A percentile compares a stretch with the other conserved stretches of the same genome.
phyloP scores from a whole-genome alignment of 495 filamentous ascomycete genomes.

The Xylaria flabelliformis region DNA sequence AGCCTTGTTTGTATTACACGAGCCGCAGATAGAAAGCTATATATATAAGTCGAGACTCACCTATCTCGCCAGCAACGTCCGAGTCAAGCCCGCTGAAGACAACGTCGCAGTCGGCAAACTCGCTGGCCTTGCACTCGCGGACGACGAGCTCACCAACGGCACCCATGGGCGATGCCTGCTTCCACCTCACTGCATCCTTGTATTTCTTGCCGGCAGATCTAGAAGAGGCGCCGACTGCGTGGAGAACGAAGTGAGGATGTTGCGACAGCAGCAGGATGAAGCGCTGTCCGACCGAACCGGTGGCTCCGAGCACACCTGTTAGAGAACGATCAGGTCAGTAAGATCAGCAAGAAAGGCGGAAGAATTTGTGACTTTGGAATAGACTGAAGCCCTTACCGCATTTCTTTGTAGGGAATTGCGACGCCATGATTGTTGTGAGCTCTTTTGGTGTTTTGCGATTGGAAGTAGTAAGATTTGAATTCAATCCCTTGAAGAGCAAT shows the following conservation, averaged over 20 bases:
- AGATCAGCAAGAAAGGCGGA: neutral
- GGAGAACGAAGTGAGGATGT: constrained; percentile 77
- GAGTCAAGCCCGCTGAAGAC: constrained; percentile 88
- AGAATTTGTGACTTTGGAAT: neutral
- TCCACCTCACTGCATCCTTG: constrained; percentile 83
- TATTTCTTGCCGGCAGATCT: constrained; percentile 83
- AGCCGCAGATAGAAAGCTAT: neutral
- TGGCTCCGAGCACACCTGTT: constrained; percentile 72
- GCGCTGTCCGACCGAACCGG: constrained; percentile 85
- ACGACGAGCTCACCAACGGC: constrained; percentile 73
- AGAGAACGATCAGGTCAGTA: neutral
- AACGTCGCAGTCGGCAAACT: constrained; percentile 85
- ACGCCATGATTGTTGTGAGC: constrained; percentile 40
- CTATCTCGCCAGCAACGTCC: constrained; percentile 80
- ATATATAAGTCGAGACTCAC: constrained; percentile 53
- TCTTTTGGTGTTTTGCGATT: neutral
- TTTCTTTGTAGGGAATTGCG: constrained; percentile 58
- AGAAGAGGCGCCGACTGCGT: constrained; percentile 79
- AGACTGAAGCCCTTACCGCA: constrained; percentile 48
- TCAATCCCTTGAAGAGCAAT: neutral
- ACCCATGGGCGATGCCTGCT: constrained; percentile 77
- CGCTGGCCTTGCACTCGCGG: constrained; percentile 73
- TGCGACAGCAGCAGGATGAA: constrained; percentile 83
- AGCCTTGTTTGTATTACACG: neutral
- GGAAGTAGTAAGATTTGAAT: no score